Conservation (phyloP, 345 rosid species). For the Mallotus nudiflorus region DNA sequence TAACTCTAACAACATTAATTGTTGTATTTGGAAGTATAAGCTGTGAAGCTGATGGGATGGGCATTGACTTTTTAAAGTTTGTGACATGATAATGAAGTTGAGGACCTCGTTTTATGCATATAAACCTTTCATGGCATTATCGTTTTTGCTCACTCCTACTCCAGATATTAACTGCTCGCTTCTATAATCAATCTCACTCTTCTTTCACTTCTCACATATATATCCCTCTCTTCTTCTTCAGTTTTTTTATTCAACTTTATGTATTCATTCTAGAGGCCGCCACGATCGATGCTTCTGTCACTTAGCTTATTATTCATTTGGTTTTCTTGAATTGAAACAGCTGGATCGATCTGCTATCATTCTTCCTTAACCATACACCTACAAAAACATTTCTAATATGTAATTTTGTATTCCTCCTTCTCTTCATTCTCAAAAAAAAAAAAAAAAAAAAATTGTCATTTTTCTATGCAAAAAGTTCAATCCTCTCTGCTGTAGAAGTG, state of each 20-base stretch:
- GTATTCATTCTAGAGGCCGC: too few species aligned
- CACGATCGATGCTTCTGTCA: too few species aligned
- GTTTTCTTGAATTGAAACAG: constrained; percentile 5
- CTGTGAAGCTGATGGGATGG: constrained; percentile 20
- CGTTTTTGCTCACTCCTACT: neutral
- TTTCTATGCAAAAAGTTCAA: constrained; percentile 14
- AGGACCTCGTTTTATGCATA: neutral
- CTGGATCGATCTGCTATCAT: constrained; percentile 26
- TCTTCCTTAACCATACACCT: constrained; percentile 22
- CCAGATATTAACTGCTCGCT: neutral
- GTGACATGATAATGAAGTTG: neutral
- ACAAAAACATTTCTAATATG: constrained; percentile 36
- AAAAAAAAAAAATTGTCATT: constrained; percentile 1
- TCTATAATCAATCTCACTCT: neutral
- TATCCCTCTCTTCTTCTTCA: neutral
- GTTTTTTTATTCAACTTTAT: too few species aligned
- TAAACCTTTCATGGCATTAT: constrained; percentile 4
- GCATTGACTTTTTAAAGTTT: constrained; percentile 39
- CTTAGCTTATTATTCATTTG: neutral
- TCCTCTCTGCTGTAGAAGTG: constrained; percentile 1
- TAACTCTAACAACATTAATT: constrained; percentile 4
- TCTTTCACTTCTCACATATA: neutral
- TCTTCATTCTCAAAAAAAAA: neutral
- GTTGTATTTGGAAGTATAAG: neutral
- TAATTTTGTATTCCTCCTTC: constrained; percentile 12